A percentile compares a stretch with the other conserved stretches of the same genome.
Evolutionary conservation across 805 yeast species (phyloP).

Genomic region (Starmerella potacharoeniae): DNA sequence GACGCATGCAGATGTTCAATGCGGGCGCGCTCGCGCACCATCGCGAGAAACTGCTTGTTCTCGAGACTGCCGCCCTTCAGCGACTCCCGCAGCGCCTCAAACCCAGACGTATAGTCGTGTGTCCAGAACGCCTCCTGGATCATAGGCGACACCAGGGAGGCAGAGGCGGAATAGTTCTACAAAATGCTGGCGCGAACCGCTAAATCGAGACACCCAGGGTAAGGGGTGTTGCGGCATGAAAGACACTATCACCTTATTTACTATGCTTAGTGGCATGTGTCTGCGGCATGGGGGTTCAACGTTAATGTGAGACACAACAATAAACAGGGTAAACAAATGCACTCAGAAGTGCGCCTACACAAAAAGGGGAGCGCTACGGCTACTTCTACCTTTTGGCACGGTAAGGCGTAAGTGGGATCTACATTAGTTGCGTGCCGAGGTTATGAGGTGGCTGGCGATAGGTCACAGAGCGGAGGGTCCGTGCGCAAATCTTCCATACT

Average conservation of each 20-base stretch:
- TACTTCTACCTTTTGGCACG: too few species aligned
- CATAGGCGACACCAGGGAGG: slow-evolving; percentile 6
- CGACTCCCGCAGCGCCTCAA: slow-evolving; percentile 28
- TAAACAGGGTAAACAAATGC: too few species aligned
- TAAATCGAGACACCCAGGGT: neutral
- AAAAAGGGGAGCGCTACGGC: too few species aligned
- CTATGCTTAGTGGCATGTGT: neutral
- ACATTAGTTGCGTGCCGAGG: too few species aligned
- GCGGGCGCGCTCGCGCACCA: slow-evolving; percentile 54
- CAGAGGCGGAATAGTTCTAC: neutral
- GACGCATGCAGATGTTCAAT: slow-evolving; percentile 55
- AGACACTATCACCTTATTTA: neutral
- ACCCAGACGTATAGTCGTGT: slow-evolving; percentile 29
- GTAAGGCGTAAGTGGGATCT: too few species aligned
- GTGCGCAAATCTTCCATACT: too few species aligned
- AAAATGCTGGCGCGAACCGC: neutral
- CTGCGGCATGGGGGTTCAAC: neutral
- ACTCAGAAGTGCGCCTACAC: too few species aligned
- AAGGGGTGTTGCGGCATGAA: neutral
- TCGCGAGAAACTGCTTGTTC: slow-evolving; percentile 49
- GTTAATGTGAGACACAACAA: too few species aligned
- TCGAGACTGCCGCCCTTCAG: slow-evolving; percentile 48
- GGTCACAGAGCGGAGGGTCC: too few species aligned
- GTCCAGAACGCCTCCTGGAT: slow-evolving; percentile 28
- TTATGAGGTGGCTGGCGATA: too few species aligned